Conservation (phyloP, 495 filamentous ascomycete species). For the Filosporella fistucella region DNA sequence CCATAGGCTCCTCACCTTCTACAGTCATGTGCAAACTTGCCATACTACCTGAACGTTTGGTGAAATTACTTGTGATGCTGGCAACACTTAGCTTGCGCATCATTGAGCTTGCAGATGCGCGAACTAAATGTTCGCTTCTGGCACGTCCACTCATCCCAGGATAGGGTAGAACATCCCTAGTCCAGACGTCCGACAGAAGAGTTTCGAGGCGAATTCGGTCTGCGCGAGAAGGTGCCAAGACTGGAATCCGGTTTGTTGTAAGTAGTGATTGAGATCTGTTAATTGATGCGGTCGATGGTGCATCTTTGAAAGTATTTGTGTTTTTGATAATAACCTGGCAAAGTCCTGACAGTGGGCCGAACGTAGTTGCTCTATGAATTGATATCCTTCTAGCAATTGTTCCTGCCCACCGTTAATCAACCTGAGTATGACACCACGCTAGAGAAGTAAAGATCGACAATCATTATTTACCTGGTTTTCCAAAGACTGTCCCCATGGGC, state of each 20-base stretch:
- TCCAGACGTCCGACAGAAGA: slow-evolving; percentile 76
- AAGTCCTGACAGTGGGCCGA: slow-evolving; percentile 54
- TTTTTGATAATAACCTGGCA: slow-evolving; percentile 87
- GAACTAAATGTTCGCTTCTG: slow-evolving; percentile 59
- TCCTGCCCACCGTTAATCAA: slow-evolving; percentile 41
- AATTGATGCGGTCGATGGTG: slow-evolving; percentile 41
- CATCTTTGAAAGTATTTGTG: slow-evolving; percentile 66
- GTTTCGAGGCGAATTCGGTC: slow-evolving; percentile 77
- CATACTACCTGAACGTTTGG: slow-evolving; percentile 53
- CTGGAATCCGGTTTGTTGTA: slow-evolving; percentile 57
- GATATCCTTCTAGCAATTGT: slow-evolving; percentile 73
- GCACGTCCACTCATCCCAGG: slow-evolving; percentile 72
- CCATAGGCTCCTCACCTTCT: slow-evolving; percentile 11
- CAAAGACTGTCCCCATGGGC: slow-evolving; percentile 68
- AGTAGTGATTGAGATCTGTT: slow-evolving; percentile 69
- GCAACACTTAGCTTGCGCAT: slow-evolving; percentile 81
- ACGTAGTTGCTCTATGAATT: slow-evolving; percentile 69
- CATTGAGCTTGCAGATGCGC: slow-evolving; percentile 68
- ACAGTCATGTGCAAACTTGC: slow-evolving; percentile 29
- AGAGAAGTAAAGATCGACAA: too few species aligned
- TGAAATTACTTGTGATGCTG: slow-evolving; percentile 60
- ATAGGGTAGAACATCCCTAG: slow-evolving; percentile 73
- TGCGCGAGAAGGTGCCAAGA: slow-evolving; percentile 61
- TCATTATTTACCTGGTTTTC: slow-evolving; percentile 48
- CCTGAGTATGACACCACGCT: too few species aligned